Conservation (phyloP, 495 filamentous ascomycete genomes). For the Hyaloscypha variabilis region DNA sequence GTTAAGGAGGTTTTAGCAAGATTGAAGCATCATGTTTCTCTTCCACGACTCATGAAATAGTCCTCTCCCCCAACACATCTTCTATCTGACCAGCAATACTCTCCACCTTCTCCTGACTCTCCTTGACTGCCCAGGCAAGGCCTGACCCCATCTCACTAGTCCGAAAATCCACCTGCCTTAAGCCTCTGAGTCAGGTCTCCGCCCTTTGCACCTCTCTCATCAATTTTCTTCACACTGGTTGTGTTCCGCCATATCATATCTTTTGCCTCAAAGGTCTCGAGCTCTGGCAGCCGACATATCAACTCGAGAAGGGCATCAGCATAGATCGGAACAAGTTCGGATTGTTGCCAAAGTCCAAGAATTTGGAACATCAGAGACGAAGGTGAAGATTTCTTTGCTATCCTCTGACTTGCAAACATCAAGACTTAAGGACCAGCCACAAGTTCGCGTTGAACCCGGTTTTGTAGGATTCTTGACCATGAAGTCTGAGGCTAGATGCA, state of each 20-base stretch:
- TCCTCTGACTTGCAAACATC: background rate
- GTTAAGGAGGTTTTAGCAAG: too few relatives aligned
- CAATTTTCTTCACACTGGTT: background rate
- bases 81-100: slow-evolving; percentile 8
- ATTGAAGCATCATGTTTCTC: too few relatives aligned
- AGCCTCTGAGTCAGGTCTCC: background rate
- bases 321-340: background rate
- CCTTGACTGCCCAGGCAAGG: slow-evolving; percentile 20
- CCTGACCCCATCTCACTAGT: slow-evolving; percentile 7
- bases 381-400: slow-evolving; percentile 14
- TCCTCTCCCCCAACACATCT: background rate
- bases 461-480: slow-evolving; percentile 26
- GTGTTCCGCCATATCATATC: slow-evolving; percentile 16
- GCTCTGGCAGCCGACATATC: background rate
- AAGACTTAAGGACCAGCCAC: slow-evolving; percentile 14
- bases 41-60: background rate
- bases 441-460: background rate
- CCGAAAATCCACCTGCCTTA: slow-evolving; percentile 17
- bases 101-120: slow-evolving; percentile 16
- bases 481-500: slow-evolving; percentile 37
- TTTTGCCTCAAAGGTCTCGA: slow-evolving; percentile 9
- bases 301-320: background rate
- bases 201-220: background rate
- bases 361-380: slow-evolving; percentile 35
- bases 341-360: background rate